phyloP scores from a whole-genome alignment of 257 asterid species.

The Penstemon barbatus region DNA sequence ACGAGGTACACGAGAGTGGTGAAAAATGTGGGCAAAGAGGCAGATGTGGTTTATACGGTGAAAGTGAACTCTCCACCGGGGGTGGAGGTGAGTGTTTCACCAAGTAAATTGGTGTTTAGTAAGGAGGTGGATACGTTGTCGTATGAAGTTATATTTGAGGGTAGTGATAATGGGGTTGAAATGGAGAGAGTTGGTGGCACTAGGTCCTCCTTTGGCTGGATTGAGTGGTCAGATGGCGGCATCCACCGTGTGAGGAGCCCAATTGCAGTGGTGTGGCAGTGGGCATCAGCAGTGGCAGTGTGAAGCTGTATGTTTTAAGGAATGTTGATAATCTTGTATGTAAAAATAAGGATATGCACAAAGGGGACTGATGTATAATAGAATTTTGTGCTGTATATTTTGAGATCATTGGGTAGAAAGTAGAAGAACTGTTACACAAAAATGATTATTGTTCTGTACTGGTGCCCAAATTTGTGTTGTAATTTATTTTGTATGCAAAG shows the following conservation, averaged over 20 bases:
- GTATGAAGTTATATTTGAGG: slow-evolving; percentile 64
- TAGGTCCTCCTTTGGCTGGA: slow-evolving; percentile 64
- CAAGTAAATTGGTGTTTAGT: slow-evolving; percentile 58
- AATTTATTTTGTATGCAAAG: too few relatives aligned
- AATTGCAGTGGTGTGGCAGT: slow-evolving; percentile 58
- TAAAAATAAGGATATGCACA: slow-evolving; percentile 29
- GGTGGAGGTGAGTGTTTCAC: slow-evolving; percentile 75
- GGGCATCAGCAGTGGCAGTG: slow-evolving; percentile 46
- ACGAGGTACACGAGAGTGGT: slow-evolving; percentile 73
- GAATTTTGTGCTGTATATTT: slow-evolving; percentile 23
- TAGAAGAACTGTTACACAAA: slow-evolving; percentile 3
- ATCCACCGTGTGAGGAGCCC: slow-evolving; percentile 79
- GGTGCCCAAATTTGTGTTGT: not conserved
- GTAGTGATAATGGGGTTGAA: slow-evolving; percentile 27
- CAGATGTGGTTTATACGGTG: slow-evolving; percentile 55
- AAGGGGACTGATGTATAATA: slow-evolving; percentile 16
- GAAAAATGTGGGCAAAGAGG: slow-evolving; percentile 61
- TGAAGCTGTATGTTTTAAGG: slow-evolving; percentile 34
- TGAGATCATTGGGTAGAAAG: slow-evolving; percentile 13
- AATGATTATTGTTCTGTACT: not conserved
- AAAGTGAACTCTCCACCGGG: slow-evolving; percentile 64
- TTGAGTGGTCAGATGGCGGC: slow-evolving; percentile 80
- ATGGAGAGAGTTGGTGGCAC: slow-evolving; percentile 31
- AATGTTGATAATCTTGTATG: slow-evolving; percentile 26
- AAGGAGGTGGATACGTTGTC: slow-evolving; percentile 44